Evolutionary conservation across 2,329 filamentous ascomycete species (phyloP), one percentile per base, ranked within the genome.

Genomic region (Phialemonium atrogriseum): DNA sequence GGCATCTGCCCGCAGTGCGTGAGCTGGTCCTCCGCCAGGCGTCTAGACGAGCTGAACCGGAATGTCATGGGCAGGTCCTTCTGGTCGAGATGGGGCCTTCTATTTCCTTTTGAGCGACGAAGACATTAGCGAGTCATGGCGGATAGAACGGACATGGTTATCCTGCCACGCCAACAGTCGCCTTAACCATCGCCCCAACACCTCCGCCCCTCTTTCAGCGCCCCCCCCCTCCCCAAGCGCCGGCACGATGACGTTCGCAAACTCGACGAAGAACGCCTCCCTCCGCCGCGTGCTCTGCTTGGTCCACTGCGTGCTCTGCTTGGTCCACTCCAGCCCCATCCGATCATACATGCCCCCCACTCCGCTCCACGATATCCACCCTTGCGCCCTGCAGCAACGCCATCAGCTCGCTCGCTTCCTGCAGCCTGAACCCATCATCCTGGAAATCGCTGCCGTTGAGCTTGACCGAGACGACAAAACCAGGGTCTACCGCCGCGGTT

Each of bases 361-460:
- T 66, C 1, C 77, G 58, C 52, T 78, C 73, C 10, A 77, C 70
- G 41, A 73, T 70, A 48, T 73, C 62, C 31, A 74, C 71, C 7
- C 49, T 51, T 36, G 66, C 61, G 28, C 56, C 46, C 46, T 75
- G 68, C 2, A 74, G 54, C 14, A 62, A 48, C 25, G 56, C 49
- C 49, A 64, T 68, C 34, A 76, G 52, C 18, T 60, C 46, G 18
- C 53, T 57, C 2, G 66, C 65, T 38, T 75, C 72, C 7, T 68
- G 62, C 2, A 66, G 55, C 27, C 57, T 53, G 20, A 73, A 65
- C 1, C 68, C 69, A 16, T 62, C 59, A 11, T 62, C 60, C 41
- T 71, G 65, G 51, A 71, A 71, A 44, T 72, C 68, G 27, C 70
- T 66, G n/a, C 55, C 60, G 56, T 76, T 76, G 41, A 77, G 54